Base-by-base conservation (phyloP, 2,329 filamentous ascomycete genomes). In the Rachicladosporium sp. region DNA sequence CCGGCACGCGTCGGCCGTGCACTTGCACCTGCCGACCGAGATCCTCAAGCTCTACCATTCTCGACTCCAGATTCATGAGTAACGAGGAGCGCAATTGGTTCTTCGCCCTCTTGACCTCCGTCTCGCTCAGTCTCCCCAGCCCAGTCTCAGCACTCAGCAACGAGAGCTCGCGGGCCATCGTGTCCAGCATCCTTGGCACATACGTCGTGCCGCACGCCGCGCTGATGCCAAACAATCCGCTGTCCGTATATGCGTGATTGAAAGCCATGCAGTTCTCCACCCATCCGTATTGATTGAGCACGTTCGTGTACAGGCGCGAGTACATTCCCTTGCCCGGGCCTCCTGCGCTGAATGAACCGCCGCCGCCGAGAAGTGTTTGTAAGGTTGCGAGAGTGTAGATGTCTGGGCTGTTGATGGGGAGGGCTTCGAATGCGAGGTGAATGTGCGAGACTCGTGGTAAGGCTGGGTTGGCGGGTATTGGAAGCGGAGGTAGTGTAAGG, bases 241-340 rank as follows among this genome's bases (percentile, higher is more conserved):
- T 88, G 63, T 98, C 91, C 0, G 85, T 91, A 71, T 98, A 98
- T 35, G 83, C 85, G 70, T 96, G 88, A 70, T 96, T 96, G 70
- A 96, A 96, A 27, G 89, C 82, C 37, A 93, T 73, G 65, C 91
- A 96, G 44, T 79, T 88, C 66, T 98, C 91, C 19, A 98, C 86
- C 89, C 89, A 98, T 51, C 83, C 86, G 65, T 94, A 80, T 65
- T 96, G 88, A 68, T 98, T 98, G 38, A 98, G 75, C 1, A 96
- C 89, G 59, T 95, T 94, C 47, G 88, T 96, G 70, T 95, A 98
- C 6, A 98, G 76, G 9, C 91, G 82, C 30, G 85, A 93, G 70
- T 96, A 96, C 91, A 98, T 98, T 61, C 91, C 91, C 69, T 98
- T 98, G 39, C 91, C 91, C 4, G 91, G 91, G 0, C 91, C 91